These are phyloP conservation scores for Cercophora sp. DNA, from an alignment of 495 filamentous ascomycete genomes.

Conservation along the genomic window DNA sequence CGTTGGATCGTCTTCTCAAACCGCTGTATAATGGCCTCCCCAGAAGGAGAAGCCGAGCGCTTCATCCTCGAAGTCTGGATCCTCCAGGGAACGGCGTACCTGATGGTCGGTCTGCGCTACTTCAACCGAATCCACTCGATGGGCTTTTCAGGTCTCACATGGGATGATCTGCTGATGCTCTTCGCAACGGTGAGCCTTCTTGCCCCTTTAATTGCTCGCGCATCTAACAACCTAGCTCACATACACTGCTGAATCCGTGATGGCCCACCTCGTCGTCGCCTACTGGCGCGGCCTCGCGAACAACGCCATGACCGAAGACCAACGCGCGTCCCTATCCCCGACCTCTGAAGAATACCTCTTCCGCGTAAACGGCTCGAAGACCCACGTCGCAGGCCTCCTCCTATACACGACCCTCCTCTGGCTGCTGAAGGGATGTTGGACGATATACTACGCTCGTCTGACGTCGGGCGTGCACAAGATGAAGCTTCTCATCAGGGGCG, in stretches of 20 bases:
- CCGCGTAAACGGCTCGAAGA: slow-evolving; percentile 54
- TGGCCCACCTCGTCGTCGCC: slow-evolving; percentile 30
- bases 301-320: slow-evolving; percentile 50
- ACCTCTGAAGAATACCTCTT: slow-evolving; percentile 40
- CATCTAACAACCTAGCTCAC: slow-evolving; percentile 20
- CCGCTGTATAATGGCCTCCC: neutral
- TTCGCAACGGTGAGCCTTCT: slow-evolving; percentile 44
- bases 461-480: slow-evolving; percentile 50
- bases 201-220: neutral
- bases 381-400: slow-evolving; percentile 52
- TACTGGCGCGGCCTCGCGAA: slow-evolving; percentile 41
- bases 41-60: slow-evolving; percentile 8
- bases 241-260: slow-evolving; percentile 35
- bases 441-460: slow-evolving; percentile 53
- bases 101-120: slow-evolving; percentile 27
- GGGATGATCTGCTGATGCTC: slow-evolving; percentile 55
- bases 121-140: slow-evolving; percentile 20
- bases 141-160: slow-evolving; percentile 23
- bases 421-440: slow-evolving; percentile 56
- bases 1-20: neutral
- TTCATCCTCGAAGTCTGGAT: slow-evolving; percentile 32
- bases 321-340: slow-evolving; percentile 39
- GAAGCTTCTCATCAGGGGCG: slow-evolving; percentile 43
- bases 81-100: slow-evolving; percentile 25
- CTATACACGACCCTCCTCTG: slow-evolving; percentile 55